Evolutionary conservation across 768 basidiomycete species (phyloP).

Genomic region (Pleurotus sapidus): DNA sequence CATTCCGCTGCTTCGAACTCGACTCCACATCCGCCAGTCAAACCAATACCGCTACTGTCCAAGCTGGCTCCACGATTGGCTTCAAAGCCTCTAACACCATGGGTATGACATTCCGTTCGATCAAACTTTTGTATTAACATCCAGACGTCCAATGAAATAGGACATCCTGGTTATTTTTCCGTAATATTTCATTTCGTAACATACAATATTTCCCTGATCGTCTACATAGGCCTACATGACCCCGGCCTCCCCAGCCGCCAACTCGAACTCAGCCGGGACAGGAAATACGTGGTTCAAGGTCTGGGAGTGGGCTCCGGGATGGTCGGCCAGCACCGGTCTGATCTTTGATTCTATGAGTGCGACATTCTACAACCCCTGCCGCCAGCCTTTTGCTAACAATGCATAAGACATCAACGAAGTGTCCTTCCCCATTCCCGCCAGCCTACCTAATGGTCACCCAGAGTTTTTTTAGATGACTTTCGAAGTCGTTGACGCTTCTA

Average conservation of each 20-base stretch:
- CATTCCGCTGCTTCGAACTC: slow-evolving; percentile 32
- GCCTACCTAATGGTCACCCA: slow-evolving; percentile 26
- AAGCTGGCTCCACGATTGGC: slow-evolving; percentile 27
- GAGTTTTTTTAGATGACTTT: background rate
- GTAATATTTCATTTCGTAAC: background rate
- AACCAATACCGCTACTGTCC: slow-evolving; percentile 26
- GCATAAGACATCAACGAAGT: slow-evolving; percentile 26
- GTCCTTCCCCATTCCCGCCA: slow-evolving; percentile 31
- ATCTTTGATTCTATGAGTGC: slow-evolving; percentile 26
- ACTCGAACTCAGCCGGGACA: slow-evolving; percentile 35
- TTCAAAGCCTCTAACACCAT: slow-evolving; percentile 29
- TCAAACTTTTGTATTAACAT: background rate
- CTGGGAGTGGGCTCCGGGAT: slow-evolving; percentile 35
- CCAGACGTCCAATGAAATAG: background rate
- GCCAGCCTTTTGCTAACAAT: background rate
- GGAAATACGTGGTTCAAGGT: slow-evolving; percentile 45
- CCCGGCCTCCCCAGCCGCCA: slow-evolving; percentile 27
- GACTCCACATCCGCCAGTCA: slow-evolving; percentile 24
- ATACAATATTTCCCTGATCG: slow-evolving; percentile 7
- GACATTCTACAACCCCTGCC: background rate
- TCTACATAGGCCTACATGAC: slow-evolving; percentile 32
- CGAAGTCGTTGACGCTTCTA: background rate
- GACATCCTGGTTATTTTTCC: slow-evolving; percentile 26
- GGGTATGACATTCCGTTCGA: slow-evolving; percentile 11
- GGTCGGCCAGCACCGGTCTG: slow-evolving; percentile 25